Percentiles rank a stretch among this genome's conserved stretches.
Conservation (phyloP, 768 basidiomycete genomes). For the Suillus ampliporus region DNA sequence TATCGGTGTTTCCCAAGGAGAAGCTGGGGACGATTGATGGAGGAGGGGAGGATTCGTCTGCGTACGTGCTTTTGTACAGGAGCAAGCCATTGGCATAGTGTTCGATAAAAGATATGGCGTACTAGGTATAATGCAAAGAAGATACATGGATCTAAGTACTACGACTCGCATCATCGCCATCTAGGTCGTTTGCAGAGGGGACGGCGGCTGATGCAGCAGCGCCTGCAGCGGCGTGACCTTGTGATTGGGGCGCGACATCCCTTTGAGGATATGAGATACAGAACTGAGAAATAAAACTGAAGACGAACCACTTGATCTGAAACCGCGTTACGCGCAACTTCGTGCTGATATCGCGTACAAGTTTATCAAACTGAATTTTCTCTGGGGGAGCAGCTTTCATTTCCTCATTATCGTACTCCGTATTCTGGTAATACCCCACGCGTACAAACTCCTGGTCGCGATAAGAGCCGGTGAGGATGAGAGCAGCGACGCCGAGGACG, state of each 20-base stretch:
- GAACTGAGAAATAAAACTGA: background rate
- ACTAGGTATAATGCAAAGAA: background rate
- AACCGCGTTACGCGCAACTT: slow-evolving; percentile 95
- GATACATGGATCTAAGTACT: slow-evolving; percentile 8
- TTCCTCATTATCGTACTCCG: slow-evolving; percentile 96
- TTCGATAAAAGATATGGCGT: background rate
- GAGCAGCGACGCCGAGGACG: slow-evolving; percentile 94
- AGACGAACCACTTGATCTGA: slow-evolving; percentile 81
- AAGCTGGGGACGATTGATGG: slow-evolving; percentile 87
- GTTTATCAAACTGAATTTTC: slow-evolving; percentile 71
- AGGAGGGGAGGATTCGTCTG: slow-evolving; percentile 89
- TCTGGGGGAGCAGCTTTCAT: slow-evolving; percentile 79
- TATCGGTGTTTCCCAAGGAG: slow-evolving; percentile 82
- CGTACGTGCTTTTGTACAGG: slow-evolving; percentile 89
- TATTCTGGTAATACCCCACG: slow-evolving; percentile 99
- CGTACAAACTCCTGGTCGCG: slow-evolving; percentile 98
- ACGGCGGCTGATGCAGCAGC: slow-evolving; percentile 76
- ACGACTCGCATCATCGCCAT: slow-evolving; percentile 41
- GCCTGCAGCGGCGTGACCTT: slow-evolving; percentile 52
- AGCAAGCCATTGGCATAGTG: slow-evolving; percentile 52
- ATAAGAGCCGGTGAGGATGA: slow-evolving; percentile 96
- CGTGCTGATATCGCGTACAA: slow-evolving; percentile 86
- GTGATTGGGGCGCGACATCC: slow-evolving; percentile 65
- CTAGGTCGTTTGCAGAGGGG: slow-evolving; percentile 73
- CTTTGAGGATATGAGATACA: slow-evolving; percentile 38